Base-by-base conservation (phyloP, 495 filamentous ascomycete genomes). In the Ascodesmis nigricans region DNA sequence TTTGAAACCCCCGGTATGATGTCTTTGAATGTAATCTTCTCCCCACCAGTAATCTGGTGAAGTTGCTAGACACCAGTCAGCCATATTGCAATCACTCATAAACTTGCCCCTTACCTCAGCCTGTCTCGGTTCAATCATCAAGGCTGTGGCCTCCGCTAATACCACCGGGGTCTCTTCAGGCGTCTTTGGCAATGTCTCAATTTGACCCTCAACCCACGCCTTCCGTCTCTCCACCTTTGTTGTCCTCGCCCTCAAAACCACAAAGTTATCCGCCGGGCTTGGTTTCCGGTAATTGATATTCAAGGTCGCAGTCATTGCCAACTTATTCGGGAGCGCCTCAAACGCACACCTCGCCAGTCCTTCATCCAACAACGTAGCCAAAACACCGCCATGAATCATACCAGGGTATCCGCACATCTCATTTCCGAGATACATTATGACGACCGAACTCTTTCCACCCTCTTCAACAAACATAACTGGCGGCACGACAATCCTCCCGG, bases 341-440 rank as follows among this genome's bases (percentile, higher is more conserved):
- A 95, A 93, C 46, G 79, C 91, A 56, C 82, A 92, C 26, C 81
- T 64, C 37, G 78, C 87, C 21, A 95, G 55, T 0, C 80, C 80
- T 55, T 97, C 87, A 46, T 97, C 87, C 29, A 95, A 57, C 47
- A 97, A 59, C 8, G 90, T 95, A 9, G 87, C 90, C 29, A 95
- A 57, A 42, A 95, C 53, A 0, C 87, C 87, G 5, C 87, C 87
- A 49, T 97, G 87, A 1, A 97, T 61, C 39, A 95, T 78, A 1
- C 84, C 87, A 13, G 76, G 73, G 50, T 97, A 83, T 3, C 87
- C 87, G 50, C 79, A 95, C 25, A 97, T 56, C 46, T 80, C 72
- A 3, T 61, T 55, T 10, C 87, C 90, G 1, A 93, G 61, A 50
- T 84, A 87, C 32, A 69, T 64, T 11, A 95, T 65, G 15, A 74